Evolutionary conservation across 169 alveolate genomes (phyloP), one percentile per base, ranked within the genome.

Genomic region (Theileria orientalis): DNA sequence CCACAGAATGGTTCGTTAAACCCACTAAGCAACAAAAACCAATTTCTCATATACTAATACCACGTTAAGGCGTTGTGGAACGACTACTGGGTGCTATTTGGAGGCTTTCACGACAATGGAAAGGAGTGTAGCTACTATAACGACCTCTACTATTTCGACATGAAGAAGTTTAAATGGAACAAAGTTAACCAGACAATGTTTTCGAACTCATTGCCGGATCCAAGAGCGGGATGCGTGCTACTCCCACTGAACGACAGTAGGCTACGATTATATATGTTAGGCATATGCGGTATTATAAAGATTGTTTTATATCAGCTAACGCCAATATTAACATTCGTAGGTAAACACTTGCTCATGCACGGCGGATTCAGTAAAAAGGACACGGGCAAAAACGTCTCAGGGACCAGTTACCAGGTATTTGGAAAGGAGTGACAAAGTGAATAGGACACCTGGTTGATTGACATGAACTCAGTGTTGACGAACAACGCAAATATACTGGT

Each of bases 341-440:
- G 74, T 63, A 76, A 83, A 47, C 83, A 70, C 33, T 62, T 94
- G 25, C 87, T 91, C 67, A 78, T 94, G 69, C 90, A 87, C 77
- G 97, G 97, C 14, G 97, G 97, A n/a, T 93, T 88, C 76, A 85
- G 95, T 32, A 93, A 93, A 79, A 92, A 90, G 73, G 95, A 91
- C 61, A 91, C 91, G 14, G 52, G 83, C 29, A 90, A 86, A 46
- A 91, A 90, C 47, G 94, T 91, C n/a, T 80, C 88, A 29, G 97
- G 96, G 27, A 76, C 73, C 49, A 74, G 85, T 33, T 89, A 86
- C 69, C 70, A 85, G 57, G 79, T 83, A 37, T 0, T 0, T 19
- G 25, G 27, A 16, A 37, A 23, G 19, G 6, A 11, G 2, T 23
- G 2, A 47, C 7, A 19, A 19, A 14, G 0, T 16, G 5, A 21